Evolutionary conservation across 768 basidiomycete genomes (phyloP).

Genomic region (Strobilomyces echinocephalus): DNA sequence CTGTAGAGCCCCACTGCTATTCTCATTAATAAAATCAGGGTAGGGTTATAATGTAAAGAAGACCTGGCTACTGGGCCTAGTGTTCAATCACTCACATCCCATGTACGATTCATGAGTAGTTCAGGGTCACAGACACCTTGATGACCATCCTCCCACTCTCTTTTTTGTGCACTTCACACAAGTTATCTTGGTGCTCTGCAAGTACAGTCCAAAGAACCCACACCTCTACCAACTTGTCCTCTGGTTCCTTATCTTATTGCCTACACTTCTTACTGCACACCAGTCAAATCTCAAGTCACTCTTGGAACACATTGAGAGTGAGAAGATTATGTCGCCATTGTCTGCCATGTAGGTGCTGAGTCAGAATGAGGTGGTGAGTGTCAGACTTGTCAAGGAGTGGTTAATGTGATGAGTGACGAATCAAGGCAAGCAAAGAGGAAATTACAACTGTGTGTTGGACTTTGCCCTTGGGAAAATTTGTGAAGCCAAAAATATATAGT

Average conservation of each 20-base stretch:
- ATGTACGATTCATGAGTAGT: constrained; percentile 3
- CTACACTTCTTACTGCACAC: constrained; percentile 68
- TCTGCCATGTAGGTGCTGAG: constrained; percentile 85
- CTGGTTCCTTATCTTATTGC: constrained; percentile 81
- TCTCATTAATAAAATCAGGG: constrained; percentile 83
- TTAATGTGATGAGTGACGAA: constrained; percentile 72
- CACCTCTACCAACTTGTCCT: constrained; percentile 87
- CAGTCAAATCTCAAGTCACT: constrained; percentile 64
- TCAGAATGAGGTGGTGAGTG: constrained; percentile 83
- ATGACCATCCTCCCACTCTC: constrained; percentile 71
- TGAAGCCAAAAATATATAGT: no score
- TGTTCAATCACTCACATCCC: constrained; percentile 9
- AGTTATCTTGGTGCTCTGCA: constrained; percentile 64
- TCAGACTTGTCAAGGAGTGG: constrained; percentile 92
- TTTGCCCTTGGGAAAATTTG: no score
- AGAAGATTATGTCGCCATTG: constrained; percentile 83
- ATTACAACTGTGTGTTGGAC: no score
- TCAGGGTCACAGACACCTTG: constrained; percentile 34
- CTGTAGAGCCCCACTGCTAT: constrained; percentile 61
- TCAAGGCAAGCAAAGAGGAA: constrained; percentile 67
- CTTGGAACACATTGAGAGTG: constrained; percentile 73
- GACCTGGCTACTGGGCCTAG: constrained; percentile 25
- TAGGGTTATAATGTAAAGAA: constrained; percentile 63
- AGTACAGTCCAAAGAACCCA: constrained; percentile 69
- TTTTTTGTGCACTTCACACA: constrained; percentile 86